Conservation (phyloP, 139 green algal genomes). For the Asterochloris erici region DNA sequence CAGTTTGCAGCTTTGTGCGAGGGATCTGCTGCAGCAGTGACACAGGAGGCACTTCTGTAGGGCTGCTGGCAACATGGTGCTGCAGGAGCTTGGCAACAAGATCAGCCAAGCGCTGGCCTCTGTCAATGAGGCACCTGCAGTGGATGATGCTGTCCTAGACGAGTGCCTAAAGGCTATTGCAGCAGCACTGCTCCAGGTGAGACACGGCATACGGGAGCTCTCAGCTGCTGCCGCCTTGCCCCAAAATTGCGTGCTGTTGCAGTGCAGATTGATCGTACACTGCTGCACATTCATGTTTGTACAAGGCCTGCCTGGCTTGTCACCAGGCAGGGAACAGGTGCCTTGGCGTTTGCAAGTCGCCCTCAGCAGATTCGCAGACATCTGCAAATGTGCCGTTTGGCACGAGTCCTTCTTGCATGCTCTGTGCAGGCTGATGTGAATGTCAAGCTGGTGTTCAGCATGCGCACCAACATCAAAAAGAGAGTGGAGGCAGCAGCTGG, state of each 20-base stretch:
- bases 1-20: neutral
- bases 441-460: constrained; percentile 68
- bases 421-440: constrained; percentile 80
- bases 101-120: constrained; percentile 81
- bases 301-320: neutral
- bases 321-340: neutral
- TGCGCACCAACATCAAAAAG: constrained; percentile 91
- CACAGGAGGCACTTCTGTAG: neutral
- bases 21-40: neutral
- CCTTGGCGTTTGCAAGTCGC: no score
- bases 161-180: constrained; percentile 93
- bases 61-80: constrained; percentile 76
- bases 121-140: constrained; percentile 65
- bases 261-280: neutral
- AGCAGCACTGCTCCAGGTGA: constrained; percentile 73
- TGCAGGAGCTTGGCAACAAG: constrained; percentile 84
- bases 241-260: no score
- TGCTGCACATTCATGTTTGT: no score
- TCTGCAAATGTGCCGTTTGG: no score
- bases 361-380: no score
- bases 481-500: constrained; percentile 76
- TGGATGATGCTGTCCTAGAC: constrained; percentile 93
- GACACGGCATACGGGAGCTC: neutral
- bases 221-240: constrained; percentile 22
- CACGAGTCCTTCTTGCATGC: no score